Base-by-base conservation (phyloP, 1,139 yeast species). In the Wickerhamomyces sp. region DNA sequence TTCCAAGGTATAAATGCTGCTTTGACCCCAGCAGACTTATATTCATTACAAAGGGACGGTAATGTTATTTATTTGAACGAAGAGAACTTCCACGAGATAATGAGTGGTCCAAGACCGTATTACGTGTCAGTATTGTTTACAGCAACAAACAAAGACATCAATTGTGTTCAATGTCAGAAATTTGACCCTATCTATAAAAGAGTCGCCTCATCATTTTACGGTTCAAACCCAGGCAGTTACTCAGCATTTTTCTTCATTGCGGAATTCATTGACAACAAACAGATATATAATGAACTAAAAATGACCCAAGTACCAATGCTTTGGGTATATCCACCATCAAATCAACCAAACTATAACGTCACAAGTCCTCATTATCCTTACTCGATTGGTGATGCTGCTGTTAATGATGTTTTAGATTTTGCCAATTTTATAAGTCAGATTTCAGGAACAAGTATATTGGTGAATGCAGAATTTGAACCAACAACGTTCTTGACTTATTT, bases 271-370 rank as follows among this genome's bases (percentile, higher is more conserved):
- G 70, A 72, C 36, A 67, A 69, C 33, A 55, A 67, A 10, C 67
- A 72, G 41, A 54, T 68, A 11, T 75, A 78, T 49, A 60, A 65
- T 29, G 62, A 64, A 26, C 56, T 81, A 43, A 62, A 66, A 5
- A 58, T 84, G 45, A 62, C 62, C 6, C 65, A 78, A 4, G 76
- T 83, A 3, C 93, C 94, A 1, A 81, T 79, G 50, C 54, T 82
- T 10, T 79, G 89, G 79, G 66, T 84, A 4, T 72, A 78, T 46
- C 88, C 88, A 2, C 86, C 86, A 5, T 64, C 66, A 14, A 18
- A 42, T 9, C 49, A 51, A 6, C 50, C 43, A 14, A 45, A 48
- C 6, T 48, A 53, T 8, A 60, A 58, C 48, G 45, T 58, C 3
- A 44, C 50, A 3, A 55, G 61, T 14, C 62, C 62, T 11, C 70